Conservation (phyloP, 2,329 filamentous ascomycete species). For the Ceratocystis variospora region DNA sequence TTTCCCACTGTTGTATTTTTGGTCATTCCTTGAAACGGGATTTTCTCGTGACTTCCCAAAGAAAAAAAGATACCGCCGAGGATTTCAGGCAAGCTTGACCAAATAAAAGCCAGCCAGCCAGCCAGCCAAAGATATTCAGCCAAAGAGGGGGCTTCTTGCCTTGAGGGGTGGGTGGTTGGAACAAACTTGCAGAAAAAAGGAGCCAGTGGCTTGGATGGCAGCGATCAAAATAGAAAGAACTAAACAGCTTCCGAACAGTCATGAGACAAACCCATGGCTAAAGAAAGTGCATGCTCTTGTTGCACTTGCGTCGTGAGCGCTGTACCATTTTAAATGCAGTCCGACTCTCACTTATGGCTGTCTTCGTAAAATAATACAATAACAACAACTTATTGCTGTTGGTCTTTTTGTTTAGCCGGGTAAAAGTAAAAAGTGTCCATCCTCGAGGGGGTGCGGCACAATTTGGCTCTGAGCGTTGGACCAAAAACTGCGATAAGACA, state of each 20-base stretch:
- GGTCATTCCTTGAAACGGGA: too few species aligned
- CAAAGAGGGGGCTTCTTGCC: too few species aligned
- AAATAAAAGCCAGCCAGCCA: background rate
- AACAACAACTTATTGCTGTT: background rate
- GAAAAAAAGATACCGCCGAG: too few species aligned
- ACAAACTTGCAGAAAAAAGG: background rate
- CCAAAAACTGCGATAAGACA: background rate
- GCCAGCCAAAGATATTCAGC: background rate
- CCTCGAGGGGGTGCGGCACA: background rate
- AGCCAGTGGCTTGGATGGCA: constrained; percentile 13
- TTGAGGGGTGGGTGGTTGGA: background rate
- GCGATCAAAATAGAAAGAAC: constrained; percentile 15
- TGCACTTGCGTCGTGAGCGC: background rate
- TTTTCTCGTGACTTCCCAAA: too few species aligned
- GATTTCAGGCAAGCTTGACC: background rate
- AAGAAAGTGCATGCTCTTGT: background rate
- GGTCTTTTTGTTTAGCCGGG: too few species aligned
- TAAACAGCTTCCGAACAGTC: background rate
- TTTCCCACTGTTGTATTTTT: too few species aligned
- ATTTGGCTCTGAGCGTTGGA: background rate
- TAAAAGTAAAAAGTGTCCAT: background rate
- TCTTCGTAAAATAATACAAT: too few species aligned
- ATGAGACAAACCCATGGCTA: background rate
- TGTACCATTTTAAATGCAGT: too few species aligned
- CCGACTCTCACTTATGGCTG: too few species aligned